Conservation (phyloP, 331 rosid species). For the Dryas integrifolia region DNA sequence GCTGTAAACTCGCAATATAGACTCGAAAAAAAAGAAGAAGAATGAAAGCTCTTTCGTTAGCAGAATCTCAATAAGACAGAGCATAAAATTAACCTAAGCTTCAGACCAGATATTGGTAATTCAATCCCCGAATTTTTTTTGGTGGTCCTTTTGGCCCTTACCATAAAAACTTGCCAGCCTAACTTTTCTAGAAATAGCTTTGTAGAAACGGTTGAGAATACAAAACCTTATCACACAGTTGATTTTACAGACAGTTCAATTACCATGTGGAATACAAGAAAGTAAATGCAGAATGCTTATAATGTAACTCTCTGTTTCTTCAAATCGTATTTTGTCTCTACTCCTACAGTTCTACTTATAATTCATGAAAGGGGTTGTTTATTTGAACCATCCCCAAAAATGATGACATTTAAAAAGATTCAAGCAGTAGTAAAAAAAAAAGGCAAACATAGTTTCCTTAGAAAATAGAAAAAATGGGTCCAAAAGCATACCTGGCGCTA, state of each 20-base stretch:
- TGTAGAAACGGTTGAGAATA: not conserved
- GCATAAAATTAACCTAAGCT: not conserved
- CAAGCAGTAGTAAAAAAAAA: not conserved
- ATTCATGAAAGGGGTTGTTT: not conserved
- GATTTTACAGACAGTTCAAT: not conserved
- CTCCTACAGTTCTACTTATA: not conserved
- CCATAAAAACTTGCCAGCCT: too few relatives aligned
- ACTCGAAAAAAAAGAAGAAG: not conserved
- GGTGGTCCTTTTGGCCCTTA: not conserved
- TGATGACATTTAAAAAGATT: not conserved
- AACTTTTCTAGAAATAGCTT: not conserved
- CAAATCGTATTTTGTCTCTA: too few relatives aligned
- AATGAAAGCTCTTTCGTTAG: not conserved
- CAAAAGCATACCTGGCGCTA: slow-evolving; percentile 56
- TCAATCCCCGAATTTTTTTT: too few relatives aligned
- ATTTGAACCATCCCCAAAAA: not conserved
- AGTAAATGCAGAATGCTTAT: not conserved
- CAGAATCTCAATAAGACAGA: not conserved
- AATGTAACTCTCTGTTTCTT: too few relatives aligned
- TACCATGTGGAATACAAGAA: not conserved
- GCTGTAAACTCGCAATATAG: too few relatives aligned
- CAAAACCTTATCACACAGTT: not conserved
- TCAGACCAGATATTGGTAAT: not conserved
- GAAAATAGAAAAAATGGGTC: not conserved
- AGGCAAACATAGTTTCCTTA: not conserved